A percentile compares a stretch with the other conserved stretches of the same genome.
Evolutionary conservation across 805 yeast genomes (phyloP).

Genomic region (Teunomyces funiuensis): DNA sequence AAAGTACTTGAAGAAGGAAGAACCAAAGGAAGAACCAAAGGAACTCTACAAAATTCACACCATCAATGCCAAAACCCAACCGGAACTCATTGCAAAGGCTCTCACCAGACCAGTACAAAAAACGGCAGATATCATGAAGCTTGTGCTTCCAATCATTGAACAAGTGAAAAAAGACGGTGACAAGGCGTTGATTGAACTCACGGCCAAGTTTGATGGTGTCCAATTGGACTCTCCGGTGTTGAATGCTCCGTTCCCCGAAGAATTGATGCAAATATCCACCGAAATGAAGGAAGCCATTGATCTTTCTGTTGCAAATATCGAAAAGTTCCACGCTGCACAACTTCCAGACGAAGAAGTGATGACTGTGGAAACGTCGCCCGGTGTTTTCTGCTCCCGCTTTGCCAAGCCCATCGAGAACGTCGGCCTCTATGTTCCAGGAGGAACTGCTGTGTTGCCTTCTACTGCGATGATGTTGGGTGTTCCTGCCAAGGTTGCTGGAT

Average conservation of each 20-base stretch:
- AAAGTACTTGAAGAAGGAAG: slow-evolving; percentile 51
- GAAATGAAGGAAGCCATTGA: slow-evolving; percentile 85
- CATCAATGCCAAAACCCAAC: slow-evolving; percentile 42
- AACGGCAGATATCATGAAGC: slow-evolving; percentile 86
- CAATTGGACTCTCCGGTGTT: slow-evolving; percentile 68
- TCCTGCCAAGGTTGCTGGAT: slow-evolving; percentile 97
- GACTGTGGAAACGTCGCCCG: slow-evolving; percentile 89
- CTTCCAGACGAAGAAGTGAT: slow-evolving; percentile 65
- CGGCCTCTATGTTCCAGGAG: slow-evolving; percentile 97
- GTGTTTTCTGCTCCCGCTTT: slow-evolving; percentile 91
- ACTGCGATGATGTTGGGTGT: slow-evolving; percentile 98
- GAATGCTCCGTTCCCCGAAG: slow-evolving; percentile 82
- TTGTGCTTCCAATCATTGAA: slow-evolving; percentile 87
- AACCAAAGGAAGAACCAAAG: slow-evolving; percentile 10
- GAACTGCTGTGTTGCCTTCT: slow-evolving; percentile 96
- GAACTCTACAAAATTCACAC: slow-evolving; percentile 50
- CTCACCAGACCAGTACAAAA: slow-evolving; percentile 93
- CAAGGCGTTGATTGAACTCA: slow-evolving; percentile 80
- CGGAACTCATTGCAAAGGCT: slow-evolving; percentile 52
- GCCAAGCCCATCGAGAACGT: slow-evolving; percentile 93
- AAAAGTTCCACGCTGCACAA: slow-evolving; percentile 93
- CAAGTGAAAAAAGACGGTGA: slow-evolving; percentile 80
- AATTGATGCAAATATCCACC: slow-evolving; percentile 67
- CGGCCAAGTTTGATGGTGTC: slow-evolving; percentile 90
- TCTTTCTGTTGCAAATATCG: slow-evolving; percentile 82